Evolutionary conservation across 257 asterid species (phyloP).

Genomic region (Solanum paucissectum): DNA sequence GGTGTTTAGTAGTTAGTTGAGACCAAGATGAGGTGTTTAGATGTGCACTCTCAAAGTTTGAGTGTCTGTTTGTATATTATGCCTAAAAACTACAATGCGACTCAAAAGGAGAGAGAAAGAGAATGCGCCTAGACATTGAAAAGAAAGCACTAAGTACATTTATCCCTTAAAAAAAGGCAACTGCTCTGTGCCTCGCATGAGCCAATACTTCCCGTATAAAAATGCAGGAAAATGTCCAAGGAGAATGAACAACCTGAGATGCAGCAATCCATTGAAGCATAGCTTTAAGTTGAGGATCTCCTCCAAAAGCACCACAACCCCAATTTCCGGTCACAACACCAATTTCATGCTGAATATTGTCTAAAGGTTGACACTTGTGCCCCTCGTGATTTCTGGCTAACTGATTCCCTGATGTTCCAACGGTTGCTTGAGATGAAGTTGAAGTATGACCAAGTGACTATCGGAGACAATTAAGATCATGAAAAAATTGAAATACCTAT

Average conservation of each 20-base stretch:
- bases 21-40: neutral
- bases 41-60: neutral
- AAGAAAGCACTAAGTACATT: neutral
- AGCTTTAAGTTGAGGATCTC: slow-evolving; percentile 82
- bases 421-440: slow-evolving; percentile 11
- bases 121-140: neutral
- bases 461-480: neutral
- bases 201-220: neutral
- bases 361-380: neutral
- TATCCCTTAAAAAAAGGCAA: neutral
- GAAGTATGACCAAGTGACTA: slow-evolving; percentile 19
- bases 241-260: slow-evolving; percentile 40
- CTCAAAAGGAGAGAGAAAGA: neutral
- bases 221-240: neutral
- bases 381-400: neutral
- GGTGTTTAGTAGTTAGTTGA: neutral
- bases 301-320: slow-evolving; percentile 98
- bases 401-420: neutral
- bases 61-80: too few relatives aligned
- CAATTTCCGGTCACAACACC: slow-evolving; percentile 90
- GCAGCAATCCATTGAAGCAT: slow-evolving; percentile 89
- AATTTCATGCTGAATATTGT: slow-evolving; percentile 11
- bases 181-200: neutral
- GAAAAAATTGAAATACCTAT: neutral
- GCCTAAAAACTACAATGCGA: neutral